Evolutionary conservation across 2,329 filamentous ascomycete species (phyloP).

Genomic region (Triangularia setosa): DNA sequence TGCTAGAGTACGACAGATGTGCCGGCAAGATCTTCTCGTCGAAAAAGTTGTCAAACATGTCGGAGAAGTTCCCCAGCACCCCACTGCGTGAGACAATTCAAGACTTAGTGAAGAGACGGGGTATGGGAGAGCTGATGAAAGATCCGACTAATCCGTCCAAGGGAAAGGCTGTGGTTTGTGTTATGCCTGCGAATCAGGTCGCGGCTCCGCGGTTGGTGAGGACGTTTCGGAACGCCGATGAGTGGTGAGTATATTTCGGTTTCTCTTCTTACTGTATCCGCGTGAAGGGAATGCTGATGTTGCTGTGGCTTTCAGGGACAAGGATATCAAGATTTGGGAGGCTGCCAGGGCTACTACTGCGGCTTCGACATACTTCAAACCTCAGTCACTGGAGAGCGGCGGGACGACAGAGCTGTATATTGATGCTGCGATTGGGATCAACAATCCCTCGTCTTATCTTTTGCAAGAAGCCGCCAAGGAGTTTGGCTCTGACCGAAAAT

Average conservation of each 20-base stretch:
- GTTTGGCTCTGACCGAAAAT: slow-evolving; percentile 21
- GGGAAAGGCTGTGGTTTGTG: slow-evolving; percentile 29
- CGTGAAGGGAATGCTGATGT: no score
- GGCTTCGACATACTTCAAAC: slow-evolving; percentile 38
- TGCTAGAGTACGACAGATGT: slow-evolving; percentile 38
- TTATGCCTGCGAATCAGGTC: slow-evolving; percentile 17
- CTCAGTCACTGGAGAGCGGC: slow-evolving; percentile 35
- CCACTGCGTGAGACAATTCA: slow-evolving; percentile 25
- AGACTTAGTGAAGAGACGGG: slow-evolving; percentile 13
- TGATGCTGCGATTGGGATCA: slow-evolving; percentile 40
- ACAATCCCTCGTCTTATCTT: slow-evolving; percentile 39
- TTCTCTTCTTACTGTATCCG: no score
- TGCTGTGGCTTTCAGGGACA: slow-evolving; percentile 15
- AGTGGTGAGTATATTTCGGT: slow-evolving; percentile 1
- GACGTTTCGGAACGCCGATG: slow-evolving; percentile 21
- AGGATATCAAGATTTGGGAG: slow-evolving; percentile 37
- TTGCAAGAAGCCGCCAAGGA: slow-evolving; percentile 29
- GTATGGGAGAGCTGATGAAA: slow-evolving; percentile 23
- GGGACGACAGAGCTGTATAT: slow-evolving; percentile 30
- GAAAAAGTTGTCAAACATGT: slow-evolving; percentile 14
- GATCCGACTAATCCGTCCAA: slow-evolving; percentile 15
- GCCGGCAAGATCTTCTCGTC: slow-evolving; percentile 36
- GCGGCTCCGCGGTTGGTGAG: slow-evolving; percentile 17
- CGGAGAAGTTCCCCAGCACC: slow-evolving; percentile 33
- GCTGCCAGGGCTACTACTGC: slow-evolving; percentile 42